Conservation (phyloP, 495 filamentous ascomycete genomes). For the Daldinia decipiens region DNA sequence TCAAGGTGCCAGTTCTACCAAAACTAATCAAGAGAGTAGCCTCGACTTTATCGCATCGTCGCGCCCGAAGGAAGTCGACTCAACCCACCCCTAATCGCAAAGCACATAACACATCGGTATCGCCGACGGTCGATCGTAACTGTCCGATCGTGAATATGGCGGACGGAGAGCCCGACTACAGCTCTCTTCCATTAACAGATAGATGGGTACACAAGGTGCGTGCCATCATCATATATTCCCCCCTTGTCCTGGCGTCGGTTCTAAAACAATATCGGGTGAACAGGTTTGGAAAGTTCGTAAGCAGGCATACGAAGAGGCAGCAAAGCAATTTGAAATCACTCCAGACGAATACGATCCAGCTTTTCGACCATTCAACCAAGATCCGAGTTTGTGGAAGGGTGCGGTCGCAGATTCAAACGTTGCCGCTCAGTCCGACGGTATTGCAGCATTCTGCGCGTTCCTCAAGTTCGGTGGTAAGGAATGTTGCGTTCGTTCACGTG, state of each 20-base stretch:
- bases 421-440: conserved; percentile 92
- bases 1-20: conserved; percentile 27
- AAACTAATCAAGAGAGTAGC: conserved; percentile 45
- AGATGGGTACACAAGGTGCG: conserved; percentile 88
- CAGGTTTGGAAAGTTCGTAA: conserved; percentile 98
- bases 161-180: conserved; percentile 83
- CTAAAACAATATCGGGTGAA: conserved; percentile 42
- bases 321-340: conserved; percentile 83
- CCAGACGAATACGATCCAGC: conserved; percentile 87
- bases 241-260: not conserved
- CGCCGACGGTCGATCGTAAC: conserved; percentile 8
- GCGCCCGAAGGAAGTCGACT: conserved; percentile 18
- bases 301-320: conserved; percentile 91
- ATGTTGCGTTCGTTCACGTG: conserved; percentile 82
- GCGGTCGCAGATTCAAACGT: conserved; percentile 97
- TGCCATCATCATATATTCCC: conserved; percentile 5
- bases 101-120: conserved; percentile 11
- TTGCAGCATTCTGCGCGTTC: conserved; percentile 87
- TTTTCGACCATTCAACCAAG: conserved; percentile 86
- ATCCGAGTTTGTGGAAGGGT: conserved; percentile 87
- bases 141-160: conserved; percentile 61
- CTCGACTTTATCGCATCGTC: conserved; percentile 30
- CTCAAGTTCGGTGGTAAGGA: conserved; percentile 85
- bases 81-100: not conserved
- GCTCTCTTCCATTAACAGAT: conserved; percentile 80